Percentiles rank a stretch among this genome's conserved stretches.
These are phyloP conservation scores for Stropharia rugosoannulata DNA, from an alignment of 768 basidiomycete species.

Conservation along the genomic window DNA sequence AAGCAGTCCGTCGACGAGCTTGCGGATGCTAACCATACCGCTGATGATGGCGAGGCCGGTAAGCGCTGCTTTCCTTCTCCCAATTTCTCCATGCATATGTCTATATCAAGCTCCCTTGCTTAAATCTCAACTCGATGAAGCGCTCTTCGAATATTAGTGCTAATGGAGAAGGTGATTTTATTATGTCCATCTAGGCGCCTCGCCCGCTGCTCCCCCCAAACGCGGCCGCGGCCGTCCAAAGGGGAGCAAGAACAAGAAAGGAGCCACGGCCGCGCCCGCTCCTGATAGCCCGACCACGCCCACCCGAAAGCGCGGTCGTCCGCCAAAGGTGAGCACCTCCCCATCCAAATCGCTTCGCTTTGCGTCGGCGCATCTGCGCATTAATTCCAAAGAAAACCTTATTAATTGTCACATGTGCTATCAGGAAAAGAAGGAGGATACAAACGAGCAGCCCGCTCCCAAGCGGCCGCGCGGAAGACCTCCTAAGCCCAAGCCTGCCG, in stretches of 20 bases:
- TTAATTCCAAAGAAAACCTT: conserved; percentile 8
- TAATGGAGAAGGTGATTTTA: conserved; percentile 20
- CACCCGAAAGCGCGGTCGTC: conserved; percentile 61
- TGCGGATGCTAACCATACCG: conserved; percentile 40
- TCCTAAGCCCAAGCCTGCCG: conserved; percentile 61
- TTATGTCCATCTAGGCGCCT: conserved; percentile 35
- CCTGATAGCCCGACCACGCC: conserved; percentile 34
- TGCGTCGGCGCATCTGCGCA: conserved; percentile 11
- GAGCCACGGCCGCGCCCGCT: conserved; percentile 28
- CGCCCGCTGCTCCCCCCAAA: conserved; percentile 50
- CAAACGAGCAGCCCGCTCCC: conserved; percentile 46
- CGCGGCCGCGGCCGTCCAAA: conserved; percentile 88
- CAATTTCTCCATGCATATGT: conserved; percentile 26
- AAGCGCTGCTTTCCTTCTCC: conserved; percentile 25
- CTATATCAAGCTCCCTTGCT: conserved; percentile 17
- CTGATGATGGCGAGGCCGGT: conserved; percentile 40
- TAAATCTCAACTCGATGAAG: conserved; percentile 22
- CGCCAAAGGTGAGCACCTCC: conserved; percentile 54
- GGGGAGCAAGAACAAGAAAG: conserved; percentile 77
- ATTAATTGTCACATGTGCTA: conserved; percentile 13
- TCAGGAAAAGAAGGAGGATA: conserved; percentile 44
- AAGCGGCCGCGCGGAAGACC: conserved; percentile 78
- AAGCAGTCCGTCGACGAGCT: conserved; percentile 61
- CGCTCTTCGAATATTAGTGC: conserved; percentile 16
- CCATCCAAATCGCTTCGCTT: conserved; percentile 6